These are phyloP conservation scores for Fusarium sp. DNA, from an alignment of 2,329 filamentous ascomycete species.

Conservation along the genomic window DNA sequence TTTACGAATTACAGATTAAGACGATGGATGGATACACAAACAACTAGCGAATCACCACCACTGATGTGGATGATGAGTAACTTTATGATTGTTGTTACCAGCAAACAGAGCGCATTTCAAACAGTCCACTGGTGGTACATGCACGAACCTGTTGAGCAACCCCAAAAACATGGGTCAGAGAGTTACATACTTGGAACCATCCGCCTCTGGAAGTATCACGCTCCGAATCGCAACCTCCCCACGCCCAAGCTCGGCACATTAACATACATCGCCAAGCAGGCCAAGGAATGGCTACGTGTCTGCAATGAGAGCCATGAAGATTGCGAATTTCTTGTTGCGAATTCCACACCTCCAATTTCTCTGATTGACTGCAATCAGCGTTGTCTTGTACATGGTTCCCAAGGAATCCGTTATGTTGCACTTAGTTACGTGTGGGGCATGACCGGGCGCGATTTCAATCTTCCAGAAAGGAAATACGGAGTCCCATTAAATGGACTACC, in stretches of 20 bases:
- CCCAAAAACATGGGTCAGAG: not conserved
- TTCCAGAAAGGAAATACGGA: rapidly evolving
- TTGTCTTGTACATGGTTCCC: not conserved
- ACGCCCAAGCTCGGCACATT: not conserved
- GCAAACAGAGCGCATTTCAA: too few species aligned
- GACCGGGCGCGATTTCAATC: not conserved
- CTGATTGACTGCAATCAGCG: not conserved
- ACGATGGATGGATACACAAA: too few species aligned
- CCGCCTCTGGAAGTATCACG: not conserved
- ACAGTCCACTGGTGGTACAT: too few species aligned
- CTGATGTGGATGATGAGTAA: too few species aligned
- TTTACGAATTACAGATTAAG: too few species aligned
- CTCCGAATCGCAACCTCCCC: rapidly evolving
- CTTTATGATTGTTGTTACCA: too few species aligned
- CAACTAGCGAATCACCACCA: too few species aligned
- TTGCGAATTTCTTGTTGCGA: not conserved
- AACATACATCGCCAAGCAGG: not conserved
- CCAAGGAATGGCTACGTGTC: not conserved
- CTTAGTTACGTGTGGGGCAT: not conserved
- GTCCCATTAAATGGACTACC: not conserved
- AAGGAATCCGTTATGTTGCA: not conserved
- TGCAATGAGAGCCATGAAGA: rapidly evolving
- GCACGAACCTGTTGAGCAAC: too few species aligned
- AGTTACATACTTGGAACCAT: not conserved
- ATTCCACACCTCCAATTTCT: not conserved